Percentiles rank a stretch among this genome's conserved stretches.
phyloP scores from a whole-genome alignment of 2,329 filamentous ascomycete species.

The Neoscytalidium dimidiatum region DNA sequence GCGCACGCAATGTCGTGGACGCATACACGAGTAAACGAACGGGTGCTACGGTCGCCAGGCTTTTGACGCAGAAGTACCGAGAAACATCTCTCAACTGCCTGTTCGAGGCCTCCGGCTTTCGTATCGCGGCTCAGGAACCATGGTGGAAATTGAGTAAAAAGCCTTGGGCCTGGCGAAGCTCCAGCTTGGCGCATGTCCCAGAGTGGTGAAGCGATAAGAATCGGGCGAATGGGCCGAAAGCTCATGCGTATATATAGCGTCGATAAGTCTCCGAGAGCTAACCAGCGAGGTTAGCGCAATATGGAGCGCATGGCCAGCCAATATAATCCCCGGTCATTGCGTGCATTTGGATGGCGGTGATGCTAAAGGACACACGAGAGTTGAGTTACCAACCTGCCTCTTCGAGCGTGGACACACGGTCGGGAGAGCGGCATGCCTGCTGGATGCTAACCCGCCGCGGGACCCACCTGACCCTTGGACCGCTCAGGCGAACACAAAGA shows the following conservation, averaged over 20 bases:
- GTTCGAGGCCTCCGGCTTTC: background rate
- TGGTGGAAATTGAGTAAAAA: background rate
- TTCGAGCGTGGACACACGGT: background rate
- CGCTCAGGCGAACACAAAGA: background rate
- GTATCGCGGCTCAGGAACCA: background rate
- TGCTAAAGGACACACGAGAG: background rate
- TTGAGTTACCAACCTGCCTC: background rate
- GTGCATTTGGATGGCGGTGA: background rate
- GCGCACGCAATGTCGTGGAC: background rate
- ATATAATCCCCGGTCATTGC: background rate
- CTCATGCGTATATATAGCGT: background rate
- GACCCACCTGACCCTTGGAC: background rate
- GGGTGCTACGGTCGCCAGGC: background rate
- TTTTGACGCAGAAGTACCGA: background rate
- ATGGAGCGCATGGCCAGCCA: background rate
- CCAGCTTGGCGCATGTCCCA: background rate
- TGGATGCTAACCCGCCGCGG: background rate
- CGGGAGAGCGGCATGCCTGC: background rate
- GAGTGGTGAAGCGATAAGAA: background rate
- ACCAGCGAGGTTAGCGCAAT: background rate
- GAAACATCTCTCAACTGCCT: background rate
- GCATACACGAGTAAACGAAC: background rate
- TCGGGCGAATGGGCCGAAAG: background rate
- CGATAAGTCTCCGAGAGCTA: background rate
- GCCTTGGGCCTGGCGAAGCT: background rate